Conservation (phyloP, 176 grass and related monocot genomes). For the Thalia dealbata region DNA sequence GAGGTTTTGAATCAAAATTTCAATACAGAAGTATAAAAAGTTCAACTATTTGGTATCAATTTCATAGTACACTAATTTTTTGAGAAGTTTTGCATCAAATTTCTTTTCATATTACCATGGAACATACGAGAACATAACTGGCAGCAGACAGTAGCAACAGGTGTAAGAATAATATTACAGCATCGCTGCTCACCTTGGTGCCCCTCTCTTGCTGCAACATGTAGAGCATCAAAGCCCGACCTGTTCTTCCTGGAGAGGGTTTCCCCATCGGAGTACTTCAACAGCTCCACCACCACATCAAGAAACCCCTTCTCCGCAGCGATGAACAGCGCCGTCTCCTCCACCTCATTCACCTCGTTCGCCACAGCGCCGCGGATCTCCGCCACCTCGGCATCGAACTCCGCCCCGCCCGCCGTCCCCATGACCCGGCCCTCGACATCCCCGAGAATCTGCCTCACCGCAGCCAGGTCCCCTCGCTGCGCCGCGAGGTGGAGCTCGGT, state of each 20-base stretch:
- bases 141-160: neutral
- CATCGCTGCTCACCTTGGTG: conserved; percentile 7
- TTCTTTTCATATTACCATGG: neutral
- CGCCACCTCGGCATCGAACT: neutral
- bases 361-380: neutral
- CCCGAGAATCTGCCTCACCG: conserved; percentile 9
- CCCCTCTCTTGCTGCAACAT: conserved; percentile 10
- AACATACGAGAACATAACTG: no score
- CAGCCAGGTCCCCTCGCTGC: conserved; percentile 7
- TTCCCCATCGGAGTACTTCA: conserved; percentile 3
- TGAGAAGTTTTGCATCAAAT: neutral
- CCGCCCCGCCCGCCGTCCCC: neutral
- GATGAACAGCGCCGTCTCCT: conserved; percentile 6
- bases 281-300: conserved; percentile 10
- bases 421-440: neutral
- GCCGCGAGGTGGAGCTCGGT: conserved; percentile 14
- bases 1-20: no score
- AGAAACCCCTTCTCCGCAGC: conserved; percentile 9
- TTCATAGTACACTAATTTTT: no score
- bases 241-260: conserved; percentile 3
- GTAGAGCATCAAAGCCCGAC: conserved; percentile 6
- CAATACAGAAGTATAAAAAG: no score
- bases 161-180: neutral
- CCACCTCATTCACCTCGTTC: conserved; percentile 3
- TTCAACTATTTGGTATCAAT: no score